Evolutionary conservation across 2,329 filamentous ascomycete genomes (phyloP), one percentile per base, ranked within the genome.

Genomic region (Clarireedia hainanense): DNA sequence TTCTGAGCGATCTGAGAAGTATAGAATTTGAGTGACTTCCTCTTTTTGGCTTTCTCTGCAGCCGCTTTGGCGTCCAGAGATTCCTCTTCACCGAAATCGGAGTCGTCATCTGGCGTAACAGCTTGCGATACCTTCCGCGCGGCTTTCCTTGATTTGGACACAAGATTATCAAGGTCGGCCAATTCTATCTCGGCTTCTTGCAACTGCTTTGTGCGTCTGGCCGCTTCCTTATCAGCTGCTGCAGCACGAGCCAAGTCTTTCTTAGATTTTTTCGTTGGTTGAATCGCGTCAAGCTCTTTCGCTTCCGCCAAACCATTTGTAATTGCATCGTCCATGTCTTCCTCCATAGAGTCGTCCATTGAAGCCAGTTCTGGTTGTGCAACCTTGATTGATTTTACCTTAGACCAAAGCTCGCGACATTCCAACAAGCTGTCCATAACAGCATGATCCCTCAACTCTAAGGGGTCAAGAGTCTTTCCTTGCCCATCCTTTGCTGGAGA

Each of bases 1-100:
- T 96, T 97, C 70, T 97, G 92, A 27, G 89, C 87, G 62, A 99
- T 94, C 70, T 99, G 94, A 3, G 91, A 96, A 2, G 95, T 97
- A 79, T 99, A 99, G 78, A 99, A 99, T 60, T 91, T 88, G 57
- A 99, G 80, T 61, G 84, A 90, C 77, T 95, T 96, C 78, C 94
- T 96, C 71, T 88, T 88, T 58, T 83, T 81, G 0, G 86, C 88
- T 73, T 99, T 99, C 66, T 95, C 89, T 43, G 88, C 88, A 0
- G 89, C 86, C 58, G 92, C 84, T 59, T 84, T 80, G 10, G 85
- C 83, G 53, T 91, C 89, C 57, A 97, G 80, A 4, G 77, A 75
- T 15, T 89, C 86, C 69, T 96, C 91, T 66, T 99, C 94, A 64
- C 92, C 94, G 68, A 99, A 92, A 75, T 99, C 94, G 2, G 91